phyloP scores from a whole-genome alignment of 805 yeast genomes.

The Wickerhamomyces xylosicus region DNA sequence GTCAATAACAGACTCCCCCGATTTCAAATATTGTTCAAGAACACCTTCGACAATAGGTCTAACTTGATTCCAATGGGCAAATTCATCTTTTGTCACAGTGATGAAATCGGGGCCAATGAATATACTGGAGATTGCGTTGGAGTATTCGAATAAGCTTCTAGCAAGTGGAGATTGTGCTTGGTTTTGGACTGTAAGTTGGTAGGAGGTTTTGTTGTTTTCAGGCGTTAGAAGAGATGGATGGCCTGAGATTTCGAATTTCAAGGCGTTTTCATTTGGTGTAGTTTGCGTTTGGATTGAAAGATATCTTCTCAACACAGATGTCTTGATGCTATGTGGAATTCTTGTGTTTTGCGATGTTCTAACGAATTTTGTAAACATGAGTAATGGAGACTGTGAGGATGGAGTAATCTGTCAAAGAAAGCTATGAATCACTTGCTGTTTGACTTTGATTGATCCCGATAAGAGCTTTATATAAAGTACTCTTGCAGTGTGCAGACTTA shows the following conservation, averaged over 20 bases:
- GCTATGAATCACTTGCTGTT: no score
- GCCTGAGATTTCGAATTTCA: conserved; percentile 46
- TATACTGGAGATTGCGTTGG: conserved; percentile 55
- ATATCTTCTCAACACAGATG: conserved; percentile 5
- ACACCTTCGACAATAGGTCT: conserved; percentile 49
- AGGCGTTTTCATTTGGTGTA: conserved; percentile 71
- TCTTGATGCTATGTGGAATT: no score
- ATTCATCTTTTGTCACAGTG: conserved; percentile 61
- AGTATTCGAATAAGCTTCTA: conserved; percentile 37
- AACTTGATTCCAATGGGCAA: conserved; percentile 61
- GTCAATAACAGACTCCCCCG: conserved; percentile 22
- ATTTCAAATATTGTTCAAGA: conserved; percentile 25
- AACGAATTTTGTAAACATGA: no score
- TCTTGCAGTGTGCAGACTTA: no score
- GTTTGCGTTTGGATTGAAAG: conserved; percentile 34
- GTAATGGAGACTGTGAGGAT: no score
- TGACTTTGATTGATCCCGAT: background rate
- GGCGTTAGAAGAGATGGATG: conserved; percentile 23
- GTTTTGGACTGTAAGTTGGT: conserved; percentile 14
- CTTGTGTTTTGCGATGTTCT: no score
- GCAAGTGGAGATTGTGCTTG: conserved; percentile 51
- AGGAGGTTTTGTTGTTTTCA: conserved; percentile 7
- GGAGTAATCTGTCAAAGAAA: no score
- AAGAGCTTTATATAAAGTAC: no score
- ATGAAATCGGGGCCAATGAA: conserved; percentile 70